Evolutionary conservation across 345 rosid species (phyloP), one percentile per base, ranked within the genome.

Genomic region (Eucalyptus shirleyi): DNA sequence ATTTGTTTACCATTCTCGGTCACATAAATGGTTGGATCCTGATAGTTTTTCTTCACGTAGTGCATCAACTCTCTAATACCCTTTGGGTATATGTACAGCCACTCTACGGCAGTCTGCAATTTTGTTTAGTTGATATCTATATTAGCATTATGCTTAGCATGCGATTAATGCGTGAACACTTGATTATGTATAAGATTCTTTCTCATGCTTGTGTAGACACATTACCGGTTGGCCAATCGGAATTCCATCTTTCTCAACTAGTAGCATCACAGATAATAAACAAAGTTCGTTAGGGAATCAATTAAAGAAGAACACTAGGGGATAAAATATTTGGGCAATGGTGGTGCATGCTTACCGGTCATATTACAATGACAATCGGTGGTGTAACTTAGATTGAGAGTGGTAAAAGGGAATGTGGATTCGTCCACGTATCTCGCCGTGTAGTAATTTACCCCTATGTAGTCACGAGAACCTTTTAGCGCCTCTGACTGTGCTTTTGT

Each of bases 391-490:
- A 50, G 87, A 82, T 91, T 90, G 80, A 89, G 6, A 45, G 42
- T n/a, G 83, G 51, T 69, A 24, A 34, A 53, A 28, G 65, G 37
- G 47, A 47, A 37, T 16, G 89, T 45, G 28, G 47, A 82, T 40
- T 93, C 62, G 28, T 90, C 55, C 16, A 89, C 95, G 69, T 90
- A 95, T 9, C 89, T 88, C n/a, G 96, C 86, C 13, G 95, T 94
- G 88, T 95, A 95, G 86, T 94, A 95, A 92, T 95, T 94, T 32
- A 93, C 88, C 9, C 96, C 96, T 62, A 95, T 51, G 86, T 93
- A 95, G 90, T 96, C 98, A 3, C 92, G 56, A 9, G 97, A 95
- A 9, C 96, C 94, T 88, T 91, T 93, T 8, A 95, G 88, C 92
- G 90, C 62, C 77, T 89, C 86, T 11, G 96, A 91, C 88, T 96